Evolutionary conservation across 2,329 filamentous ascomycete species (phyloP).

Genomic region (Trichoderma sp.): DNA sequence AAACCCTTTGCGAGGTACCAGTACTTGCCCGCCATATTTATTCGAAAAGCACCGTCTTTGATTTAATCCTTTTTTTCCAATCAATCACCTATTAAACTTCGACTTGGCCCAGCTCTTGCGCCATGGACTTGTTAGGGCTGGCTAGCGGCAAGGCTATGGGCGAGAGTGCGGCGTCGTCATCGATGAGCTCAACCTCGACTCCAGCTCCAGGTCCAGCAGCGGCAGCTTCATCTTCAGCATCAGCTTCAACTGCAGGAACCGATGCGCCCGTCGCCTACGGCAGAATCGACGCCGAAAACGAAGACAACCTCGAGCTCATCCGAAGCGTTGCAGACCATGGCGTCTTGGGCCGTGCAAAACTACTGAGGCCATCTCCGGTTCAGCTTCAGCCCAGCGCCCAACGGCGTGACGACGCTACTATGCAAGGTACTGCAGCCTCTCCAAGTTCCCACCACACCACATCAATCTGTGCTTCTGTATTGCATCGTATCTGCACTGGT

Average conservation of each 20-base stretch:
- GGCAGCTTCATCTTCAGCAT: slow-evolving; percentile 4
- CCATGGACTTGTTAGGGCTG: neutral
- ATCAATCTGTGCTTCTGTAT: neutral
- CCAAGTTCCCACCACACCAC: neutral
- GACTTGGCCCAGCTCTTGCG: neutral
- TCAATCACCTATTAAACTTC: neutral
- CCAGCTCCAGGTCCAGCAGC: neutral
- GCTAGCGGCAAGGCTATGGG: slow-evolving; percentile 9
- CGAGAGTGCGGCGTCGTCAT: neutral
- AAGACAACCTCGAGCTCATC: slow-evolving; percentile 34
- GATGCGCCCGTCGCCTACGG: slow-evolving; percentile 32
- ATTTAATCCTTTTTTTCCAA: neutral
- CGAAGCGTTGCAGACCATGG: slow-evolving; percentile 29
- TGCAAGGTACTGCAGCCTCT: slow-evolving; percentile 18
- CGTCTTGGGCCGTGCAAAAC: slow-evolving; percentile 11
- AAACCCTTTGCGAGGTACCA: neutral
- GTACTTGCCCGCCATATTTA: neutral
- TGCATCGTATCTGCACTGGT: neutral
- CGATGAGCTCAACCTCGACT: neutral
- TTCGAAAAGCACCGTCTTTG: neutral
- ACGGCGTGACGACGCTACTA: slow-evolving; percentile 11
- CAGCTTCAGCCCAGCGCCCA: slow-evolving; percentile 3
- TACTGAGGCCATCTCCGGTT: slow-evolving; percentile 1
- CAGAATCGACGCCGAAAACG: slow-evolving; percentile 37
- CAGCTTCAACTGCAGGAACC: slow-evolving; percentile 20